Evolutionary conservation across 805 yeast genomes (phyloP).

Genomic region (Zygosaccharomyces siamensis): DNA sequence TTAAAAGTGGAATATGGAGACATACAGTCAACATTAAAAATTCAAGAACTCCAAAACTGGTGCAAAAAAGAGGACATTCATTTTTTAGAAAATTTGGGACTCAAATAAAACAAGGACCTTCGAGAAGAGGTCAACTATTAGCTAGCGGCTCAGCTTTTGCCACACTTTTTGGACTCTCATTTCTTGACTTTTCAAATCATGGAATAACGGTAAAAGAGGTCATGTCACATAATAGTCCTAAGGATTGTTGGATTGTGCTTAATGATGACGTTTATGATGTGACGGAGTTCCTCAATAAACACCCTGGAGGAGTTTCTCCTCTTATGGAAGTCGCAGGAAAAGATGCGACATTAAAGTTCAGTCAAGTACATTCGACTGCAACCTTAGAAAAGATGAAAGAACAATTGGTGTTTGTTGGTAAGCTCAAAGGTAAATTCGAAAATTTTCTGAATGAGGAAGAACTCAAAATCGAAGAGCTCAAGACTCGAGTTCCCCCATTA

Average conservation of each 20-base stretch:
- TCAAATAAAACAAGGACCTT: neutral
- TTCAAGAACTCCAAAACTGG: neutral
- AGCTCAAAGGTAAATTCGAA: conserved; percentile 13
- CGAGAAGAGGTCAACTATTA: neutral
- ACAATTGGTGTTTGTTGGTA: conserved; percentile 14
- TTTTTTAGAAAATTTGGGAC: neutral
- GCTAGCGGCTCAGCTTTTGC: neutral
- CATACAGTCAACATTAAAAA: neutral
- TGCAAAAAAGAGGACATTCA: neutral
- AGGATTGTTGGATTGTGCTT: conserved; percentile 79
- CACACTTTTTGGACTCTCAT: neutral
- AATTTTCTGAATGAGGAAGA: conserved; percentile 18
- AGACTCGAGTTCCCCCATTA: conserved; percentile 31
- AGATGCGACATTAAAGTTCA: conserved; percentile 60
- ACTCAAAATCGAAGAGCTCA: conserved; percentile 11
- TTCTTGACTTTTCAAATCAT: conserved; percentile 4
- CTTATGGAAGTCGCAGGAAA: conserved; percentile 73
- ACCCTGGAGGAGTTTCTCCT: conserved; percentile 82
- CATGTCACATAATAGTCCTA: conserved; percentile 46
- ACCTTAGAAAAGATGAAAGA: conserved; percentile 16
- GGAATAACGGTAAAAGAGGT: conserved; percentile 28
- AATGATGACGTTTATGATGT: conserved; percentile 76
- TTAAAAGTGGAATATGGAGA: neutral
- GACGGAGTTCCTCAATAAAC: conserved; percentile 70
- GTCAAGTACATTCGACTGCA: conserved; percentile 35